phyloP scores from a whole-genome alignment of 2,329 filamentous ascomycete genomes.

The Colletotrichum higginsianum region DNA sequence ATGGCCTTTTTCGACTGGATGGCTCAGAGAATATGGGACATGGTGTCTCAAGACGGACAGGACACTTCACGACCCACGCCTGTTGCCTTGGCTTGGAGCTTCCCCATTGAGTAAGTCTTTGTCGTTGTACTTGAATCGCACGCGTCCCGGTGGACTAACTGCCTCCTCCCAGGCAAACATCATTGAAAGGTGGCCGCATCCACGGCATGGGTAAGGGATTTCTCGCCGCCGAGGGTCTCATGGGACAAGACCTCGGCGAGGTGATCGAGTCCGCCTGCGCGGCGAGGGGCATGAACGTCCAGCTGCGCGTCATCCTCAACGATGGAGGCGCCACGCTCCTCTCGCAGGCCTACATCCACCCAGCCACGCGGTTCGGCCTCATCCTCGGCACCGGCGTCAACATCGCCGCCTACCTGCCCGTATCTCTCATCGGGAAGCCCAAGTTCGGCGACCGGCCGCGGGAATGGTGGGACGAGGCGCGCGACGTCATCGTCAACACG shows the following conservation, averaged over 20 bases:
- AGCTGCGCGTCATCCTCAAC: constrained; percentile 75
- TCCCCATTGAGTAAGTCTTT: constrained; percentile 75
- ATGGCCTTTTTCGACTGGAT: constrained; percentile 79
- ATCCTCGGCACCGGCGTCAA: constrained; percentile 79
- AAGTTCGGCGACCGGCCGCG: constrained; percentile 72
- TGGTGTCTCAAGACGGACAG: constrained; percentile 60
- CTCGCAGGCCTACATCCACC: constrained; percentile 73
- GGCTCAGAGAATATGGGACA: constrained; percentile 72
- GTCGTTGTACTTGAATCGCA: not conserved
- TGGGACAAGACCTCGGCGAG: constrained; percentile 73
- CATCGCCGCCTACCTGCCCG: constrained; percentile 75
- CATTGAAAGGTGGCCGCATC: constrained; percentile 71
- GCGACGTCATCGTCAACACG: constrained; percentile 77
- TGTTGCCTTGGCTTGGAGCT: constrained; percentile 78
- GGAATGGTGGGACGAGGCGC: constrained; percentile 70
- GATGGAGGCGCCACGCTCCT: constrained; percentile 78
- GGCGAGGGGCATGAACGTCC: constrained; percentile 65
- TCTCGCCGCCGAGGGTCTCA: constrained; percentile 68
- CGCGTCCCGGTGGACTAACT: constrained; percentile 23
- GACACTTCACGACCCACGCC: constrained; percentile 62
- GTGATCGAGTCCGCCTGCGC: constrained; percentile 70
- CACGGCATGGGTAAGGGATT: constrained; percentile 78
- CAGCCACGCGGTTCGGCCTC: constrained; percentile 73
- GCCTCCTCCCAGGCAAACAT: constrained; percentile 70
- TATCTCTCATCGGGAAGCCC: constrained; percentile 65